Evolutionary conservation across 495 filamentous ascomycete species (phyloP), one percentile per base, ranked within the genome.

Genomic region (Polyplosphaeria fusca): DNA sequence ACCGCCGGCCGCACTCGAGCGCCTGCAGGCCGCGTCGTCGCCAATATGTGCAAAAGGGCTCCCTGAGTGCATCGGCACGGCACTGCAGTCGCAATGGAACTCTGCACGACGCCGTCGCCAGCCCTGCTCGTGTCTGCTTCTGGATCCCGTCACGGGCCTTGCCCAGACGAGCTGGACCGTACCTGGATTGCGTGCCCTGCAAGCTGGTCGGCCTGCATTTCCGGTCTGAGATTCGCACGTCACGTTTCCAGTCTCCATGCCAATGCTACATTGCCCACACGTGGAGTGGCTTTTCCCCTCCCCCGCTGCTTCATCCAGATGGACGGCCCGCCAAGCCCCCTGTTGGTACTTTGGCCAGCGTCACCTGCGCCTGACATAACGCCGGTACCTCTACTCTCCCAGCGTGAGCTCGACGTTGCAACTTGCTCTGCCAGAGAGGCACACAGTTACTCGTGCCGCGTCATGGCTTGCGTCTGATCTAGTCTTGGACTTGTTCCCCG

Each of bases 181-280:
- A 45, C 28, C 47, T 45, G 55, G 55, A 28, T 28, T 28, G 27
- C 47, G 30, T 39, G 46, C 13, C 19, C 40, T 59, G 47, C 48
- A 52, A 27, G 18, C 30, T 13, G n/a, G 22, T 14, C 26, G 43
- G 27, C 51, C 41, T 61, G 58, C 50, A 18, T 24, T 46, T 24
- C 58, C 48, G 13, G 37, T 23, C 23, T 7, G 39, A 14, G 20
- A 18, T 14, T 11, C 37, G 14, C 19, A 16, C 14, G 26, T 60
- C 57, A 60, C 47, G 57, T 60, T 55, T 37, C 22, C n/a, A n/a
- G n/a, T 38, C 45, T 28, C 35, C 23, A 43, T n/a, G 30, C 22
- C 55, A 40, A 60, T 60, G 41, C 49, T 53, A 53, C 49, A 40
- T 41, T 60, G 49, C 35, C 27, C 56, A 47, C 56, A 60, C 56